Evolutionary conservation across 257 asterid species (phyloP).

Genomic region (Nicotiana sylvestris): DNA sequence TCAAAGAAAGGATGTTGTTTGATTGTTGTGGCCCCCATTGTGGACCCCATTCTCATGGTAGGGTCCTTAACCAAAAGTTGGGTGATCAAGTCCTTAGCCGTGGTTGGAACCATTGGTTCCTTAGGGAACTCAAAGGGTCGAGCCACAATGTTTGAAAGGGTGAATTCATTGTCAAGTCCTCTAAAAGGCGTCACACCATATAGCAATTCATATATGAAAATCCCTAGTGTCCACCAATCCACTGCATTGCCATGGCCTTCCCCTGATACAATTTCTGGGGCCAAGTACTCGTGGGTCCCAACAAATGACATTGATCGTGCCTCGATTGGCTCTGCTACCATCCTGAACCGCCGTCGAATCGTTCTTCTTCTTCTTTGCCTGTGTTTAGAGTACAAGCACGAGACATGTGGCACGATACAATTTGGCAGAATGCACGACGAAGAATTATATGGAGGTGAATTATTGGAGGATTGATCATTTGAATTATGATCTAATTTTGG

Average conservation of each 20-base stretch:
- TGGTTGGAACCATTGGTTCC: constrained; percentile 41
- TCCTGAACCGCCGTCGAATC: constrained; percentile 16
- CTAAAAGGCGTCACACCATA: constrained; percentile 69
- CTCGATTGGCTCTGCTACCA: constrained; percentile 64
- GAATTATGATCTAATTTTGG: neutral
- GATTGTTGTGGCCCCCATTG: constrained; percentile 61
- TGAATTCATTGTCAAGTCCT: constrained; percentile 49
- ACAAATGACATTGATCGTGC: constrained; percentile 72
- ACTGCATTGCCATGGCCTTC: constrained; percentile 77
- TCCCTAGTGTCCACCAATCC: constrained; percentile 81
- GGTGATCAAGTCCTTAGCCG: constrained; percentile 53
- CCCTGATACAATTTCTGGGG: constrained; percentile 68
- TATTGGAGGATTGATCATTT: neutral
- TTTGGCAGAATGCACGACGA: constrained; percentile 43
- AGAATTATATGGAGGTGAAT: constrained; percentile 12
- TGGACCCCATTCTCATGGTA: constrained; percentile 62
- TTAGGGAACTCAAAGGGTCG: constrained; percentile 56
- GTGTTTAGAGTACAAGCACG: constrained; percentile 19
- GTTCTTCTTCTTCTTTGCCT: constrained; percentile 12
- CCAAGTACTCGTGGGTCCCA: constrained; percentile 72
- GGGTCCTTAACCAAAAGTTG: constrained; percentile 58
- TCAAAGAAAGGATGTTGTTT: constrained; percentile 64
- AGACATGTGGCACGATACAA: constrained; percentile 33
- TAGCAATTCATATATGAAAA: constrained; percentile 48
- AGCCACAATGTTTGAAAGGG: constrained; percentile 62